These are phyloP conservation scores for Acanthamoeba healyi DNA, from an alignment of 208 protist species.

Conservation along the genomic window DNA sequence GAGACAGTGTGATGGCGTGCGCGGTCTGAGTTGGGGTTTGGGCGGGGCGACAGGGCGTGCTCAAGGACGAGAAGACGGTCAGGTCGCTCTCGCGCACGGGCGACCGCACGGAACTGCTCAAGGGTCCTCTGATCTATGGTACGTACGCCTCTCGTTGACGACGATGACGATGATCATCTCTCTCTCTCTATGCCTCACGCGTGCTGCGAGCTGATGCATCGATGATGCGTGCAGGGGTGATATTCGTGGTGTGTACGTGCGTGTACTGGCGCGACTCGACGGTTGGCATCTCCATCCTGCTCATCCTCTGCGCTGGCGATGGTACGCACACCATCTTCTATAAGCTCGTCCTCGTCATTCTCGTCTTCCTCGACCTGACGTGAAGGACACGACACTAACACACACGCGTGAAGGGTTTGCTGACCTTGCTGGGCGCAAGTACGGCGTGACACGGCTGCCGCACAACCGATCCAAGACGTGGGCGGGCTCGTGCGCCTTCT, in stretches of 20 bases:
- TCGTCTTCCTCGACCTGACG: too few species aligned
- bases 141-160: background rate
- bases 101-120: constrained; percentile 10
- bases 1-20: background rate
- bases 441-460: background rate
- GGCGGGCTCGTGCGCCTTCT: constrained; percentile 24
- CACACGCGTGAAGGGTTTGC: background rate
- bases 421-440: constrained; percentile 13
- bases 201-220: background rate
- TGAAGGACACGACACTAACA: background rate
- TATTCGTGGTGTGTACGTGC: constrained; percentile 40
- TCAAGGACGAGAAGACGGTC: constrained; percentile 61
- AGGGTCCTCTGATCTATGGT: constrained; percentile 11
- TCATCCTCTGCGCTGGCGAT: constrained; percentile 51
- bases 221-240: background rate
- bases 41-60: background rate
- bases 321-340: background rate
- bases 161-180: background rate
- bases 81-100: constrained; percentile 37
- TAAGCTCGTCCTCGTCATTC: too few species aligned
- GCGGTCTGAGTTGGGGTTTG: background rate
- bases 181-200: background rate
- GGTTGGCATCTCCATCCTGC: constrained; percentile 25
- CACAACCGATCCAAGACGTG: constrained; percentile 50
- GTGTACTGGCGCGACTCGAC: constrained; percentile 34